Percentiles rank a stretch among this genome's conserved stretches.
Evolutionary conservation across 1,139 yeast species (phyloP).

Genomic region (Magnusiomyces suaveolens): DNA sequence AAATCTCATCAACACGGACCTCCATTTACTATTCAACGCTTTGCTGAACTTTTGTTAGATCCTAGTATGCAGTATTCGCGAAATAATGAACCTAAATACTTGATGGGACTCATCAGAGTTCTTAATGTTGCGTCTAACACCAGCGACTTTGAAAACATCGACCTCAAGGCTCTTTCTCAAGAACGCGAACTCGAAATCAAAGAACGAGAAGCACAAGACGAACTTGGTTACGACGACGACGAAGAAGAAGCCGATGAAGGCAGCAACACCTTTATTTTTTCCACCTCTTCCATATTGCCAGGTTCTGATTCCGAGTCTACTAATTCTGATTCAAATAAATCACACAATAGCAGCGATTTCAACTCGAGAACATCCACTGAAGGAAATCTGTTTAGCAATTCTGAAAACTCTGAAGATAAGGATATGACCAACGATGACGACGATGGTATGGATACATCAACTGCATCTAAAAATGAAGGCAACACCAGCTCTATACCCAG

Average conservation of each 20-base stretch:
- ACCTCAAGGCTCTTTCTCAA: constrained; percentile 7
- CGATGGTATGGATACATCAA: background rate
- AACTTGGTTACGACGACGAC: background rate
- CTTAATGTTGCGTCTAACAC: constrained; percentile 31
- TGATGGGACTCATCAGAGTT: constrained; percentile 33
- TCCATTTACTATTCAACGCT: constrained; percentile 50
- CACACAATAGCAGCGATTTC: background rate
- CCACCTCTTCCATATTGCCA: background rate
- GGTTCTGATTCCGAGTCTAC: background rate
- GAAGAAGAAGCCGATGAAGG: background rate
- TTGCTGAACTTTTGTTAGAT: constrained; percentile 43
- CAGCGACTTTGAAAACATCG: constrained; percentile 24
- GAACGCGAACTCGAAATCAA: constrained; percentile 2
- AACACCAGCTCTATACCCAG: too few relatives aligned
- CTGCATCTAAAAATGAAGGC: too few relatives aligned
- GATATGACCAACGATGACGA: background rate
- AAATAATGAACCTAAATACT: constrained; percentile 31
- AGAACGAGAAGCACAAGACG: constrained; percentile 1
- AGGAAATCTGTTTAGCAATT: background rate
- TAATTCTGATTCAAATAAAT: background rate
- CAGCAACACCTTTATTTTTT: background rate
- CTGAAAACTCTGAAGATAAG: background rate
- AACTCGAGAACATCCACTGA: background rate
- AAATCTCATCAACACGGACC: constrained; percentile 34
- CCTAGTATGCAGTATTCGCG: constrained; percentile 36